A percentile compares a stretch with the other conserved stretches of the same genome.
Conservation (phyloP, 2,329 filamentous ascomycete species). For the Gliomastix tumulicola region DNA sequence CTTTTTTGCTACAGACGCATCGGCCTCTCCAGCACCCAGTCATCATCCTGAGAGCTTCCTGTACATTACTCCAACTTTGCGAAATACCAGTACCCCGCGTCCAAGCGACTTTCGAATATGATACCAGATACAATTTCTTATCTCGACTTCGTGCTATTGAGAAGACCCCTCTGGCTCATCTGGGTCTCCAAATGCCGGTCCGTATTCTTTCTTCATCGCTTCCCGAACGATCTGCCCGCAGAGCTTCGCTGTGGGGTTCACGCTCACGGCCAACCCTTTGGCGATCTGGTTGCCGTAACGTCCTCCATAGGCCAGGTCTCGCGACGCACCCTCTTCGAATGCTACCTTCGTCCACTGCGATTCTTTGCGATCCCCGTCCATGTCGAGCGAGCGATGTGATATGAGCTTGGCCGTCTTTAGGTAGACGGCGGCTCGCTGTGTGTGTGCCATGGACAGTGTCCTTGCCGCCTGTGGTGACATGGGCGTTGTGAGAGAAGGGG, state of each 20-base stretch:
- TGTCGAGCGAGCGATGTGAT: conserved; percentile 23
- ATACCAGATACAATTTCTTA: too few relatives aligned
- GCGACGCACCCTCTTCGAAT: conserved; percentile 56
- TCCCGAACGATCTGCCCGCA: conserved; percentile 64
- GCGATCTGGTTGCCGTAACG: conserved; percentile 60
- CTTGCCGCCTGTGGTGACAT: conserved; percentile 59
- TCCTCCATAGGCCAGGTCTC: conserved; percentile 57
- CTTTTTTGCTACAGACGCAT: too few relatives aligned
- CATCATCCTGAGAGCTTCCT: too few relatives aligned
- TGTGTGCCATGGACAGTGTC: conserved; percentile 63
- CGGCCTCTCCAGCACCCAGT: conserved; percentile 13
- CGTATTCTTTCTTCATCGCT: conserved; percentile 64
- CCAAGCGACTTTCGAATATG: too few relatives aligned
- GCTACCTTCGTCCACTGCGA: conserved; percentile 42
- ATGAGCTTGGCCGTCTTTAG: conserved; percentile 49
- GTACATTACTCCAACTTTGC: too few relatives aligned
- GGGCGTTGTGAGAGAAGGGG: conserved; percentile 36
- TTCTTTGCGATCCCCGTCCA: conserved; percentile 34
- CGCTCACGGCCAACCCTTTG: conserved; percentile 55
- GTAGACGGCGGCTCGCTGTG: conserved; percentile 62
- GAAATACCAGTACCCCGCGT: too few relatives aligned
- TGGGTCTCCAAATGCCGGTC: conserved; percentile 37
- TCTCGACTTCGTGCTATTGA: too few relatives aligned
- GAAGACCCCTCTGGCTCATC: too few relatives aligned
- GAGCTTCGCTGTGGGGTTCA: conserved; percentile 62